Base-by-base conservation (phyloP, 2,329 filamentous ascomycete genomes). In the Nigrospora oryzae region DNA sequence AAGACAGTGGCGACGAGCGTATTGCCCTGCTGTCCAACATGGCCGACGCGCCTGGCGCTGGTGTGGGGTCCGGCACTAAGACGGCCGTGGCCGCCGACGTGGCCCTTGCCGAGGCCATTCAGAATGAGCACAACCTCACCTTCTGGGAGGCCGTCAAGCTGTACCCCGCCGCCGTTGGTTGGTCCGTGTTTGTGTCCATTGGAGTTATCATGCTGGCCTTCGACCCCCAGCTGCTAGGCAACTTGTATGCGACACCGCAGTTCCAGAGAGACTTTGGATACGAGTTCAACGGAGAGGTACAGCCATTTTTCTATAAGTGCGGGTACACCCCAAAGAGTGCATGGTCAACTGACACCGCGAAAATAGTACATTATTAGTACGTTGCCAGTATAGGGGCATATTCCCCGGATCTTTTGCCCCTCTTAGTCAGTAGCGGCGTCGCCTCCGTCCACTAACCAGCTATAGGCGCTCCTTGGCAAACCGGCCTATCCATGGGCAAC, bases 151-250 rank as follows among this genome's bases (percentile, higher is more conserved):
- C 70, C 0, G 53, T 66, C 44, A 60, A 55, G 43, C 58, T 70
- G 33, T 73, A 73, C 47, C 70, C 70, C 13, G 62, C 63, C 23
- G 69, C 70, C 8, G 67, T 73, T 16, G 63, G 57, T 14, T 83
- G 78, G 79, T 78, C 75, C 8, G 64, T 71, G 36, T 79, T 78
- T 53, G 77, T 83, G 50, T 78, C 73, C 5, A 62, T 80, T 3
- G 75, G 75, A 7, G 73, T 81, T 34, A 74, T 81, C 50, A 81
- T 81, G 75, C 59, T 74, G 36, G 77, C 77, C 4, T 85, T 83
- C 53, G 80, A 84, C 56, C 75, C 78, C 0, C 79, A 84, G 56
- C 69, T 84, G 11, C 68, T 83, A 15, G 78, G 78, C 19, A 79
- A 80, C 48, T 68, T 84, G 43, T 83, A 78, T 40, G 61, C 61